phyloP scores from a whole-genome alignment of 257 asterid species.

The Przewalskia tangutica region DNA sequence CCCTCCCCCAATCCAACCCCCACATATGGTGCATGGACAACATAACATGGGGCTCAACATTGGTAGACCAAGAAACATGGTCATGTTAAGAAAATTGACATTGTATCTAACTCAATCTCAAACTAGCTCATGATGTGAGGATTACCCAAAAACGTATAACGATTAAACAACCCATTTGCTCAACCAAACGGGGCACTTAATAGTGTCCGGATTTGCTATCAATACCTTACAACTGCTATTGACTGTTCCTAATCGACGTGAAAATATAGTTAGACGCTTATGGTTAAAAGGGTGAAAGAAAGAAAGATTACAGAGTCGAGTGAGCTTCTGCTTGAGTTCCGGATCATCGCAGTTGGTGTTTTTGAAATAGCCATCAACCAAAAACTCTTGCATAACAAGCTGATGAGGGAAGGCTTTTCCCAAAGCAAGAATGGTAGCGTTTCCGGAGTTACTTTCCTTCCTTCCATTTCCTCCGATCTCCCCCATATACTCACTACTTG shows the following conservation, averaged over 20 bases:
- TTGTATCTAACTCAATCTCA: background rate
- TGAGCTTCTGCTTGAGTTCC: constrained; percentile 71
- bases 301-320: constrained; percentile 54
- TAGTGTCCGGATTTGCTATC: background rate
- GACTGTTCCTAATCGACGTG: background rate
- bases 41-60: background rate
- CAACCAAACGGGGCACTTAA: background rate
- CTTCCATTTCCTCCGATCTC: constrained; percentile 19
- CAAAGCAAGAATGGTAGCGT: constrained; percentile 63
- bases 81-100: background rate
- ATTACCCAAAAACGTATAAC: background rate
- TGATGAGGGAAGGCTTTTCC: constrained; percentile 98
- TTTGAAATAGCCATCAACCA: constrained; percentile 84
- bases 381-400: constrained; percentile 80
- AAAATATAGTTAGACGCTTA: background rate
- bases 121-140: background rate
- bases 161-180: background rate
- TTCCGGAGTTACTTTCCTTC: constrained; percentile 16
- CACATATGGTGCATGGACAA: background rate
- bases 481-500: constrained; percentile 18
- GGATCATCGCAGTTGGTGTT: constrained; percentile 76
- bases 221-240: background rate
- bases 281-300: background rate
- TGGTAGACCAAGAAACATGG: background rate
- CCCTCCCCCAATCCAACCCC: background rate